Base-by-base conservation (phyloP, 441 rosid species). In the Adansonia grandidieri region DNA sequence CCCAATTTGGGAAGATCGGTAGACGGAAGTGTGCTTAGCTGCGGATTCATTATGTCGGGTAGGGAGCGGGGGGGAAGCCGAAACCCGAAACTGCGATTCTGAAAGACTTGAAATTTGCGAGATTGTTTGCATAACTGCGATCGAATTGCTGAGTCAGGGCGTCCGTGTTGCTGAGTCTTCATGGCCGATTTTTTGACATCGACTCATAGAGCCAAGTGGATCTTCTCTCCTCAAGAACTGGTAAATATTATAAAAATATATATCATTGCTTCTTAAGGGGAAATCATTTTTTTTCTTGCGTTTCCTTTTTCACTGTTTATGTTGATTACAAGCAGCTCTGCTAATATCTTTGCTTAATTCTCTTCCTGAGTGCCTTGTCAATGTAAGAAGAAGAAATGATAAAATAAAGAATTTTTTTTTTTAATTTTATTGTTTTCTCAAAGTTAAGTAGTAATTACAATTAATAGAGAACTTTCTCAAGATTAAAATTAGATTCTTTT, bases 181-280 rank as follows among this genome's bases (percentile, higher is more conserved):
- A 96, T 96, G 99, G 93, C 98, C 74, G 97, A 96, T 90, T 96
- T 96, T 77, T 93, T 87, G 80, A 87, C 95, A 72, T 96, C 99
- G 9, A 90, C 97, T 74, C 99, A 96, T 87, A 86, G 89, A 40
- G 89, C 92, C 81, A 95, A 87, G 81, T 96, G 99, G 99, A 89
- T 96, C 80, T 90, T 92, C 90, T 85, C 91, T 80, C 97, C 93
- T 78, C 92, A 88, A 62, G 86, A 85, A 78, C 85, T 96, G 79
- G 99, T 95, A 86, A 65, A 28, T 64, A 60, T 13, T 9, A 14
- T 45, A 47, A 45, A 20, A 9, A n/a, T 6, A 62, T 1, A 15
- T 20, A 7, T 62, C 9, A 24, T 62, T 50, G 44, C 48, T 48
- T 75, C 47, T 61, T 53, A 28, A 71, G 40, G 6, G 5, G 28